These are phyloP conservation scores for Setaria italica DNA, from an alignment of 202 grass and related monocot species.

Conservation along the genomic window DNA sequence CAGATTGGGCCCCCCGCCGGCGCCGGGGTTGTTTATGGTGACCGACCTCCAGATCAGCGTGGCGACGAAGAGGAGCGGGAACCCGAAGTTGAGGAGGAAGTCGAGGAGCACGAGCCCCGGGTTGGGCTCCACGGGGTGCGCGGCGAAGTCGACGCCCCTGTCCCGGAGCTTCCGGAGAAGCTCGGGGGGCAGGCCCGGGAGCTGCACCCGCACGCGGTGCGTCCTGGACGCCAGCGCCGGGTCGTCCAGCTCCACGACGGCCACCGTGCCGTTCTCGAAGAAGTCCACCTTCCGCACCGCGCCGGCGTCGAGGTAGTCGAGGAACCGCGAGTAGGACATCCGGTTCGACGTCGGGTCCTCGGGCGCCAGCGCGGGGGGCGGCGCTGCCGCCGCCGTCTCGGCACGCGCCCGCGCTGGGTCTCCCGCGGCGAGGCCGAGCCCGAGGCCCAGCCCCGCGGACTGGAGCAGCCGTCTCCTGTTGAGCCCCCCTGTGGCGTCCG, in stretches of 20 bases:
- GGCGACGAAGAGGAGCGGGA: constrained; percentile 77
- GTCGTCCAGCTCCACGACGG: constrained; percentile 71
- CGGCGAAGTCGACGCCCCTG: constrained; percentile 69
- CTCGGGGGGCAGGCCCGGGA: constrained; percentile 57
- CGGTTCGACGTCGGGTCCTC: constrained; percentile 59
- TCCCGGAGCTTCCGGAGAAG: constrained; percentile 73
- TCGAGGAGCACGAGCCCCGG: constrained; percentile 58
- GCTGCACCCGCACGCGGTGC: constrained; percentile 75
- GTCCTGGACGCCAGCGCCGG: constrained; percentile 38
- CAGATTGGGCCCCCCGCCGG: constrained; percentile 45
- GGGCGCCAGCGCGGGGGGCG: constrained; percentile 28
- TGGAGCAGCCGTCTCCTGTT: constrained; percentile 62
- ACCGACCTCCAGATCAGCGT: constrained; percentile 51
- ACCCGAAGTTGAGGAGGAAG: constrained; percentile 58
- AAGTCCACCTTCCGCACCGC: constrained; percentile 71
- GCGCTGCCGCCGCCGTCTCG: constrained; percentile 10
- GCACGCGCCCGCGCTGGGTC: constrained; percentile 33
- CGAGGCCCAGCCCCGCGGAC: constrained; percentile 52
- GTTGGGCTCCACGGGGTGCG: constrained; percentile 60
- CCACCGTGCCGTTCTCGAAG: constrained; percentile 72
- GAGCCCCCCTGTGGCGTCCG: constrained; percentile 8
- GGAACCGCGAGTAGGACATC: constrained; percentile 82
- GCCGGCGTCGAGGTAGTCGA: constrained; percentile 72
- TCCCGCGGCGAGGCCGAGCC: constrained; percentile 30
- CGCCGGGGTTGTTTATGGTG: constrained; percentile 44